A percentile compares a stretch with the other conserved stretches of the same genome.
Conservation (phyloP, 2,329 filamentous ascomycete species). For the Calonectria hawksworthii region DNA sequence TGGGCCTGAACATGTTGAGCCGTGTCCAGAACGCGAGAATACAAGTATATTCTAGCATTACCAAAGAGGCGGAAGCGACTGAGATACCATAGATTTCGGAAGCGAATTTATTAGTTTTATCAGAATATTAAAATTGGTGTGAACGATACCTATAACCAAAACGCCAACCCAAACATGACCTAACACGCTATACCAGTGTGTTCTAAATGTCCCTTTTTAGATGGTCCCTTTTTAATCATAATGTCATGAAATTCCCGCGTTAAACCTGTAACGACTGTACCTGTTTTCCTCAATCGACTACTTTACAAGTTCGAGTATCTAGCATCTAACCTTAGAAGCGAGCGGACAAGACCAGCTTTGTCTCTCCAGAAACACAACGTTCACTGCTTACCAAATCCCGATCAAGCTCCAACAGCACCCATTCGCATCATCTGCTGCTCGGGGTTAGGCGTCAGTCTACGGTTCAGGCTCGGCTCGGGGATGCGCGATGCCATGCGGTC, state of each 20-base stretch:
- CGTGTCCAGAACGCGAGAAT: constrained; percentile 8
- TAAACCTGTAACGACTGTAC: constrained; percentile 9
- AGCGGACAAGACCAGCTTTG: constrained; percentile 34
- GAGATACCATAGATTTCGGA: constrained; percentile 40
- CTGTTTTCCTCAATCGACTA: constrained; percentile 25
- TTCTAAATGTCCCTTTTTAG: neutral
- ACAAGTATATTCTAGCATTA: constrained; percentile 20
- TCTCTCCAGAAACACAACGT: neutral
- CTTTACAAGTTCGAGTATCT: constrained; percentile 35
- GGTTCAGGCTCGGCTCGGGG: constrained; percentile 60
- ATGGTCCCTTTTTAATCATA: constrained; percentile 2
- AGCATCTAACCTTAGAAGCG: constrained; percentile 24
- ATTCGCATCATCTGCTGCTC: constrained; percentile 56
- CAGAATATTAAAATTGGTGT: neutral
- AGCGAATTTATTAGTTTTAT: constrained; percentile 22
- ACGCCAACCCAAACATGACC: neutral
- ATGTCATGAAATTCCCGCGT: constrained; percentile 14
- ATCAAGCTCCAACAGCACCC: constrained; percentile 40
- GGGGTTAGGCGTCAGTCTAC: constrained; percentile 63
- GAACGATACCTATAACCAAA: neutral
- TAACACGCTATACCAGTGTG: neutral
- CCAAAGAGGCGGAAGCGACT: constrained; percentile 27
- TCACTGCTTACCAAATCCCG: neutral
- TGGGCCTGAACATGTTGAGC: neutral
- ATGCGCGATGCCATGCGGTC: constrained; percentile 74